Evolutionary conservation across 306 rosid genomes (phyloP), one percentile per base, ranked within the genome.

Genomic region (Begonia peltatifolia): DNA sequence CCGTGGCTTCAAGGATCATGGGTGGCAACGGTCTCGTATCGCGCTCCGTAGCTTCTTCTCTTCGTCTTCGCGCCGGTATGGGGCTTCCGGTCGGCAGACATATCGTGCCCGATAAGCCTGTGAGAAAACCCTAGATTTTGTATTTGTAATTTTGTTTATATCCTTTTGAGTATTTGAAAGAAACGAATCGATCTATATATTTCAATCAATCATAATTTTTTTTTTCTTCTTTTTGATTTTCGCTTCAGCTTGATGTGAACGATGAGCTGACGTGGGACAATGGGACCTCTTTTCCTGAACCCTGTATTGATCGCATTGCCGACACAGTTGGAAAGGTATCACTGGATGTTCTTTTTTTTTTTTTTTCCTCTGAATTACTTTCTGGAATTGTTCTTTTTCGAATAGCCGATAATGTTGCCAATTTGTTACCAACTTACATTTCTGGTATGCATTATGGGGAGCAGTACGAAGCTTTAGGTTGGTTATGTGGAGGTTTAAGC

Each of bases 191-290:
- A 44, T 44, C 14, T 2, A n/a, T 44, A 0, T 11, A 3, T 44
- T 11, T 8, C 48, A 44, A 10, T 10, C 12, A 10, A 12, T n/a
- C 2, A 2, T 44, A 9, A 10, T n/a, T 14, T 49, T 49, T 49
- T 49, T 10, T 49, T 49, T 49, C 18, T 50, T 15, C 18, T 12
- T 12, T 50, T 50, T 50, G 14, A 44, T 10, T 44, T 44, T 44
- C 4, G 48, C 14, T 44, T 65, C 83, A 87, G 94, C 83, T 87
- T 54, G 69, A 57, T 12, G 74, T 68, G 20, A 83, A 92, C 54
- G 96, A 92, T 4, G 96, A 92, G 66, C 77, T 86, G 61, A n/a
- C 69, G 59, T 92, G 96, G 94, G 99, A 92, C 70, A 86, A 92
- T 20, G 96, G 99, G 23, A 92, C 94, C 52, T 15, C 84, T 42